phyloP scores from a whole-genome alignment of 2,329 filamentous ascomycete genomes.

The Akanthomyces uredinophilus region DNA sequence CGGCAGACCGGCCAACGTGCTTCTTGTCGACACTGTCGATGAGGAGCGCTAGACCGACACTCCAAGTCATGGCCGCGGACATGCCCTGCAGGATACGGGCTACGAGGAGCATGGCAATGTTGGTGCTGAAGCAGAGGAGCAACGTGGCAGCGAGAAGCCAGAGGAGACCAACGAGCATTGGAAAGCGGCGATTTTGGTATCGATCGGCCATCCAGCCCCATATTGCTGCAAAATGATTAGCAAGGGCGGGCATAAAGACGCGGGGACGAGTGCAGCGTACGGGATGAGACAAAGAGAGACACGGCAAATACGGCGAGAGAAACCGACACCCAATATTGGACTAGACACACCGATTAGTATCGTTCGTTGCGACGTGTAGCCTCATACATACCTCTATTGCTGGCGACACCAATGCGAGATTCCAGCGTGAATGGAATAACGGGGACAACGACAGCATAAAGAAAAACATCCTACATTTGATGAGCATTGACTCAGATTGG shows the following conservation, averaged over 20 bases:
- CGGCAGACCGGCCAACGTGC: conserved; percentile 28
- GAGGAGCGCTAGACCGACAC: conserved; percentile 32
- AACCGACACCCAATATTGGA: conserved; percentile 33
- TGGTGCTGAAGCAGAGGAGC: conserved; percentile 28
- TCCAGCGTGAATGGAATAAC: conserved; percentile 29
- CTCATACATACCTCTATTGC: conserved; percentile 18
- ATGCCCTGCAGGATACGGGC: conserved; percentile 30
- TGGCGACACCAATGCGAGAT: conserved; percentile 22
- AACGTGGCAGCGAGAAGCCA: conserved; percentile 26
- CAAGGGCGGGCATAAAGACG: neutral
- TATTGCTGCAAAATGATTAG: conserved; percentile 22
- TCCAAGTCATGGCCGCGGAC: conserved; percentile 32
- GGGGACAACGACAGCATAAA: conserved; percentile 31
- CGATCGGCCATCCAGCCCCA: conserved; percentile 33
- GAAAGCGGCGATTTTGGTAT: conserved; percentile 27
- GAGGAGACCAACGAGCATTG: conserved; percentile 30
- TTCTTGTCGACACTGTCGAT: conserved; percentile 29
- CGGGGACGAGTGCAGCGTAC: conserved; percentile 20
- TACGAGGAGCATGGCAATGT: conserved; percentile 28
- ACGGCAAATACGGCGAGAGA: conserved; percentile 30
- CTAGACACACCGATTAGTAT: conserved; percentile 6
- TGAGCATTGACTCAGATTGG: neutral
- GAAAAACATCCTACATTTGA: conserved; percentile 29
- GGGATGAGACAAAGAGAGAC: conserved; percentile 27
- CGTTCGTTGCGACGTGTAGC: neutral